Percentiles rank a stretch among this genome's conserved stretches.
These are phyloP conservation scores for Lecanicillium sp. DNA, from an alignment of 2,329 filamentous ascomycete genomes.

Conservation along the genomic window DNA sequence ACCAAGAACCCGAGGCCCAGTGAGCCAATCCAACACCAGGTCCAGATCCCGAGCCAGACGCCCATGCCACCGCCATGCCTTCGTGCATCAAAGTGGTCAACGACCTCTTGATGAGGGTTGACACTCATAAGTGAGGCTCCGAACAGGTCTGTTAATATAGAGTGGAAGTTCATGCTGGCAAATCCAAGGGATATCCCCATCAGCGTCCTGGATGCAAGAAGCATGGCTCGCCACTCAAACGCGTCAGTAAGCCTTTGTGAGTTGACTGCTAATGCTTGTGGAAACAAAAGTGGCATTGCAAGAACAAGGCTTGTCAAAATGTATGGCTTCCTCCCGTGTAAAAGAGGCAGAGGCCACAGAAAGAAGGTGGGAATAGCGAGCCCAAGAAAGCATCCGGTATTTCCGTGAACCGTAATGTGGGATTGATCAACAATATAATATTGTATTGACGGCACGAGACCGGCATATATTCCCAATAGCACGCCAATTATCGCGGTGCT, in stretches of 20 bases:
- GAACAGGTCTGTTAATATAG: conserved; percentile 65
- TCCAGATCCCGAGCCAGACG: conserved; percentile 71
- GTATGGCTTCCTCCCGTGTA: conserved; percentile 72
- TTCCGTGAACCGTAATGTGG: conserved; percentile 62
- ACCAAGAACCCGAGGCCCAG: conserved; percentile 64
- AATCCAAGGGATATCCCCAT: conserved; percentile 66
- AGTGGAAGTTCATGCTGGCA: conserved; percentile 68
- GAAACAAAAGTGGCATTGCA: conserved; percentile 65
- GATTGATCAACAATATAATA: conserved; percentile 64
- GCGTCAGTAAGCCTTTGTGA: conserved; percentile 46
- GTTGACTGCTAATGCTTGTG: conserved; percentile 61
- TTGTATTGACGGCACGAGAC: conserved; percentile 70
- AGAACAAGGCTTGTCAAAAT: conserved; percentile 60
- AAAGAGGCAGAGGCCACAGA: conserved; percentile 64
- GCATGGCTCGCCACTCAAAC: conserved; percentile 45
- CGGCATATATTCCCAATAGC: conserved; percentile 67
- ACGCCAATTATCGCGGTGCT: conserved; percentile 66
- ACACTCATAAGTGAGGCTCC: conserved; percentile 66
- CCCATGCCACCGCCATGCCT: conserved; percentile 72
- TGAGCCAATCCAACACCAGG: conserved; percentile 68
- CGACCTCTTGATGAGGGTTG: conserved; percentile 64
- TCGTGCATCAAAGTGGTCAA: conserved; percentile 58
- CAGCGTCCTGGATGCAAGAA: conserved; percentile 55
- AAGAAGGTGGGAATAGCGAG: conserved; percentile 62
- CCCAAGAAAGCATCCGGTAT: conserved; percentile 63